Conservation (phyloP, 768 basidiomycete species). For the Lactifluus echinatus region DNA sequence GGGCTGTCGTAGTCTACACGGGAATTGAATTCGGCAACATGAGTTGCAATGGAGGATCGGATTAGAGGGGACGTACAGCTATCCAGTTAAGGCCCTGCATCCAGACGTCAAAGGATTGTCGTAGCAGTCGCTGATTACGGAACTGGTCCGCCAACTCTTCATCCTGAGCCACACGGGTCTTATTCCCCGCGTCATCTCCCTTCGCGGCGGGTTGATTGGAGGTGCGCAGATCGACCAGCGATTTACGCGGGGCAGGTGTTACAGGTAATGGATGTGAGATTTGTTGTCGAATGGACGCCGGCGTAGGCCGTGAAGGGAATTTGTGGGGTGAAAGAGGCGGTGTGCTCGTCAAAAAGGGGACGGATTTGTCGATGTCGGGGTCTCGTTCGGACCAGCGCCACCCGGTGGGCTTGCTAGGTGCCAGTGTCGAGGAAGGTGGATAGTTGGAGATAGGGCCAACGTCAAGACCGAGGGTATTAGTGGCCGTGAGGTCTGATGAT, state of each 20-base stretch:
- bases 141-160: conserved; percentile 66
- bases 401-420: not conserved
- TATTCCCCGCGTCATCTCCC: conserved; percentile 72
- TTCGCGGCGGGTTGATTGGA: conserved; percentile 43
- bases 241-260: conserved; percentile 5
- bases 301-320: conserved; percentile 3
- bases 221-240: conserved; percentile 26
- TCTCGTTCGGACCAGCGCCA: conserved; percentile 10
- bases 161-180: conserved; percentile 59
- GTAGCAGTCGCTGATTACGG: conserved; percentile 51
- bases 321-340: conserved; percentile 10
- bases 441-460: conserved; percentile 15
- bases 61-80: conserved; percentile 39
- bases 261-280: not conserved
- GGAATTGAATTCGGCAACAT: not conserved
- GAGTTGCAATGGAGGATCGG: too few species aligned
- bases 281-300: conserved; percentile 3
- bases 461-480: conserved; percentile 26
- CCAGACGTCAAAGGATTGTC: conserved; percentile 74
- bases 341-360: conserved; percentile 18
- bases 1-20: conserved; percentile 55
- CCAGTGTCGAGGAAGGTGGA: conserved; percentile 7
- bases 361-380: conserved; percentile 13
- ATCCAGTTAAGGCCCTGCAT: conserved; percentile 63
- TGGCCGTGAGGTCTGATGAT: conserved; percentile 15